A percentile compares a stretch with the other conserved stretches of the same genome.
Conservation (phyloP, 2,329 filamentous ascomycete genomes). For the Beauveria bassiana region DNA sequence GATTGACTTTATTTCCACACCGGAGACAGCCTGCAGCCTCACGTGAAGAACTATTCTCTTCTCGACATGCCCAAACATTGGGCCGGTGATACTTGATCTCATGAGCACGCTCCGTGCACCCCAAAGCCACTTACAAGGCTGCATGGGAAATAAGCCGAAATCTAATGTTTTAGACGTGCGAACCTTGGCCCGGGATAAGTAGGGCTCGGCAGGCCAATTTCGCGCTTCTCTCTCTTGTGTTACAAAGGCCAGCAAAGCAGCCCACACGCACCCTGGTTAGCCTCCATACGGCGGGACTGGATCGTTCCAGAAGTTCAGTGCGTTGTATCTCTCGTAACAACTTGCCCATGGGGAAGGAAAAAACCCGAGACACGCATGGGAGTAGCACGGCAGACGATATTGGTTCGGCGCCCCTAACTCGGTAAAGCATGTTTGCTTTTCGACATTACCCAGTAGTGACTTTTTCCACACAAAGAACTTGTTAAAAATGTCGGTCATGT, state of each 20-base stretch:
- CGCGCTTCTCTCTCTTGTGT: neutral
- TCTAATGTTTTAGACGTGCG: neutral
- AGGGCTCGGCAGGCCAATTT: neutral
- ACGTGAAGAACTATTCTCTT: neutral
- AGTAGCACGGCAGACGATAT: neutral
- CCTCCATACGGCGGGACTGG: neutral
- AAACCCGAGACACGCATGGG: neutral
- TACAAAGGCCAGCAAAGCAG: neutral
- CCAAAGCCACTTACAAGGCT: neutral
- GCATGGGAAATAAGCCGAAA: neutral
- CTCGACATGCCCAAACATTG: neutral
- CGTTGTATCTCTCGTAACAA: neutral
- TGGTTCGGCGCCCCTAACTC: neutral
- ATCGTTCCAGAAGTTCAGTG: slow-evolving; percentile 1
- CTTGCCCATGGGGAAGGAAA: neutral
- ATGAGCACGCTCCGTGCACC: neutral
- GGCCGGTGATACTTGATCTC: neutral
- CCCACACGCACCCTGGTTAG: neutral
- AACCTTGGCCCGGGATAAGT: neutral
- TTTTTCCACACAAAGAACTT: neutral
- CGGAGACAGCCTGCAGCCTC: neutral
- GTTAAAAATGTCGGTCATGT: neutral
- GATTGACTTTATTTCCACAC: neutral
- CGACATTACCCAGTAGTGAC: neutral
- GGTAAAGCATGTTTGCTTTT: neutral